phyloP scores from a whole-genome alignment of 768 basidiomycete genomes.

The Boletus pseudopeckii region DNA sequence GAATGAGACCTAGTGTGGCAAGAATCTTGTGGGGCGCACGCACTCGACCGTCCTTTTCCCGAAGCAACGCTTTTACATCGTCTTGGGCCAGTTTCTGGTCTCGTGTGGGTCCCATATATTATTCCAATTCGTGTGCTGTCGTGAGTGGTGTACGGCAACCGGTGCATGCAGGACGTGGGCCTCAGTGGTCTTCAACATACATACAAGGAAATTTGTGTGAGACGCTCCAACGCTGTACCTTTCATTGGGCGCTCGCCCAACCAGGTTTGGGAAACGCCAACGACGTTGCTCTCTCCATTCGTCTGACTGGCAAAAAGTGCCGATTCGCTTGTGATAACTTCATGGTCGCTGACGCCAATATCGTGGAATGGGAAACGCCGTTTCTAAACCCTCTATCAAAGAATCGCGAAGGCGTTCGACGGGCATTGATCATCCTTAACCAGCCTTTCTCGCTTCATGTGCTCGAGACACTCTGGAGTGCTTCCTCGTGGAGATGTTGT shows the following conservation, averaged over 20 bases:
- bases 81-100: slow-evolving; percentile 20
- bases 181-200: slow-evolving; percentile 11
- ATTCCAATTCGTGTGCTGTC: neutral
- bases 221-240: neutral
- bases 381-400: slow-evolving; percentile 23
- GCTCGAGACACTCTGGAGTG: slow-evolving; percentile 57
- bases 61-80: slow-evolving; percentile 16
- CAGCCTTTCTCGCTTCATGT: slow-evolving; percentile 73
- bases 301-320: neutral
- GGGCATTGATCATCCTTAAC: slow-evolving; percentile 84
- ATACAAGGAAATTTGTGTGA: slow-evolving; percentile 17
- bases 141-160: neutral
- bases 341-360: slow-evolving; percentile 3
- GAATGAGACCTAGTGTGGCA: neutral
- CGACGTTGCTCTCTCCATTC: neutral
- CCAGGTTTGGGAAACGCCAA: neutral
- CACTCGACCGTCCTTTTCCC: slow-evolving; percentile 29
- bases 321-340: neutral
- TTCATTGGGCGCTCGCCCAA: too few species aligned
- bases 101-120: slow-evolving; percentile 25
- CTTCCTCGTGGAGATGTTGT: slow-evolving; percentile 56
- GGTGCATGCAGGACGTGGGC: slow-evolving; percentile 4
- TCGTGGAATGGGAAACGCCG: slow-evolving; percentile 23
- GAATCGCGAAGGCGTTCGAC: slow-evolving; percentile 7
- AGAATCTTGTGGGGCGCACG: neutral